phyloP scores from a whole-genome alignment of 805 yeast species.

The Candida ulmi region DNA sequence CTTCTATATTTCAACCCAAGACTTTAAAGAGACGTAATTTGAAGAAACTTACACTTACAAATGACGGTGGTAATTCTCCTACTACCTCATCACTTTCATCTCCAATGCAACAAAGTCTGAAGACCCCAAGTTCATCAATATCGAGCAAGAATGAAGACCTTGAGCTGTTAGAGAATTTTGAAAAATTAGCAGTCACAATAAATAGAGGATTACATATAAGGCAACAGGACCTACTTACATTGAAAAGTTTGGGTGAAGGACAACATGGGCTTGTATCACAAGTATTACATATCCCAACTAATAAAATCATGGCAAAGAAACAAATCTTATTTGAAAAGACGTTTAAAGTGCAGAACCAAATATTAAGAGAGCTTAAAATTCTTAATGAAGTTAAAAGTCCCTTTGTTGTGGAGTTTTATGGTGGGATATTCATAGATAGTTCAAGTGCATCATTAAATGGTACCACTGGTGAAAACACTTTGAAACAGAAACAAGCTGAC shows the following conservation, averaged over 20 bases:
- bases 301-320: constrained; percentile 85
- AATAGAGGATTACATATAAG: constrained; percentile 48
- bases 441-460: constrained; percentile 8
- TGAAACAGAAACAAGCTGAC: constrained; percentile 1
- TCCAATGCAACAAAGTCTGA: constrained; percentile 4
- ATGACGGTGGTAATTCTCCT: constrained; percentile 12
- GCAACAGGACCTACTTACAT: constrained; percentile 63
- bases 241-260: constrained; percentile 84
- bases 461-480: constrained; percentile 2
- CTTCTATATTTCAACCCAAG: constrained; percentile 31
- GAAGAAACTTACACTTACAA: constrained; percentile 44
- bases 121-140: constrained; percentile 22
- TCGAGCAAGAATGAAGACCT: constrained; percentile 26
- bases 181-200: constrained; percentile 46
- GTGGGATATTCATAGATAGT: constrained; percentile 71
- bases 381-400: constrained; percentile 85
- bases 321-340: constrained; percentile 82
- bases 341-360: constrained; percentile 71
- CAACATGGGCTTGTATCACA: constrained; percentile 91
- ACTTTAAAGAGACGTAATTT: constrained; percentile 53
- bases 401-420: constrained; percentile 83
- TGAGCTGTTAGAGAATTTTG: constrained; percentile 37
- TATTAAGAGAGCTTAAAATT: constrained; percentile 81
- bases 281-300: constrained; percentile 84
- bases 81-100: constrained; percentile 8